Percentiles rank a stretch among this genome's conserved stretches.
Conservation (phyloP, 2,329 filamentous ascomycete genomes). For the Penicillium corylophilum region DNA sequence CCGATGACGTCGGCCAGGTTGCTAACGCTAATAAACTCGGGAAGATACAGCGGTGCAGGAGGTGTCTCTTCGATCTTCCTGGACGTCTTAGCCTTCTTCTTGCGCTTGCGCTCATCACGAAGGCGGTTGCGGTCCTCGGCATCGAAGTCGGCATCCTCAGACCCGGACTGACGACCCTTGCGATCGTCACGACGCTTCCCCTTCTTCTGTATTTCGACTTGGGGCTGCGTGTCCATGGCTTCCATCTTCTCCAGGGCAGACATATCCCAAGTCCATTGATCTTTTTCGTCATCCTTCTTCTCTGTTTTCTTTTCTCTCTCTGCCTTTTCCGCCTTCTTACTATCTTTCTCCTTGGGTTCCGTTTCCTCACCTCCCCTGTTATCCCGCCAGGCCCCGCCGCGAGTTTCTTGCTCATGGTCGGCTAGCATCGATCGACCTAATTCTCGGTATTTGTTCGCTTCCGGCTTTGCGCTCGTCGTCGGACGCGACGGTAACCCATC, state of each 20-base stretch:
- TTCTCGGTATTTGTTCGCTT: slow-evolving; percentile 22
- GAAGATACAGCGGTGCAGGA: slow-evolving; percentile 69
- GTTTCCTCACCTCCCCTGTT: background rate
- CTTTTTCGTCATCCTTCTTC: slow-evolving; percentile 6
- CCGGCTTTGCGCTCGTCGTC: background rate
- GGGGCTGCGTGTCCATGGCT: slow-evolving; percentile 6
- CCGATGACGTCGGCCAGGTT: slow-evolving; percentile 75
- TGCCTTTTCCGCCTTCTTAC: background rate
- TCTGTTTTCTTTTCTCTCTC: slow-evolving; percentile 4
- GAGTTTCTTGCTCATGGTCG: slow-evolving; percentile 4
- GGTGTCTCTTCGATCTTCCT: slow-evolving; percentile 41
- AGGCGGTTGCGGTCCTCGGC: slow-evolving; percentile 35
- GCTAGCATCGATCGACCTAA: slow-evolving; percentile 19
- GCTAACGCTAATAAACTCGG: slow-evolving; percentile 87
- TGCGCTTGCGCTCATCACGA: slow-evolving; percentile 32
- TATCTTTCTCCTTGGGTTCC: background rate
- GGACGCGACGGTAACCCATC: slow-evolving; percentile 1
- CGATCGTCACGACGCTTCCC: slow-evolving; percentile 26
- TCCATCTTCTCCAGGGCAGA: slow-evolving; percentile 28
- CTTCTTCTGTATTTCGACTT: slow-evolving; percentile 12
- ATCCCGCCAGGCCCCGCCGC: background rate
- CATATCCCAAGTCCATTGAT: slow-evolving; percentile 32
- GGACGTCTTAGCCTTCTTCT: slow-evolving; percentile 41
- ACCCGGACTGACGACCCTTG: slow-evolving; percentile 21
- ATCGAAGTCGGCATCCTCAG: slow-evolving; percentile 39